These are phyloP conservation scores for Mikania micrantha DNA, from an alignment of 129 eudicot species.

Conservation along the genomic window DNA sequence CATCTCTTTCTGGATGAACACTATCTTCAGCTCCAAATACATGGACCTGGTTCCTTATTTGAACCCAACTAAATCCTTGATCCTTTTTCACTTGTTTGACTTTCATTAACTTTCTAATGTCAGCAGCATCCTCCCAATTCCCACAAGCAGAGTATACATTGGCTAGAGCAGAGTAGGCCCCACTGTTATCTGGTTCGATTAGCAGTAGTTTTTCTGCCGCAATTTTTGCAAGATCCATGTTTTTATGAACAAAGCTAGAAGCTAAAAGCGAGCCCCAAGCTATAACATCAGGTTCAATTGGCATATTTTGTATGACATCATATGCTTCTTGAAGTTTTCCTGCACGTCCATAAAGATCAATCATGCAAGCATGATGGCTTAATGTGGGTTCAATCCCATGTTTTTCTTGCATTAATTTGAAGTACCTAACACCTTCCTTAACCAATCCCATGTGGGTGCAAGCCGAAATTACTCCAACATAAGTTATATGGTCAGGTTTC, in stretches of 20 bases:
- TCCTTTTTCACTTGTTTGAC: constrained; percentile 70
- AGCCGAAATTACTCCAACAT: constrained; percentile 80
- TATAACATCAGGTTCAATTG: constrained; percentile 62
- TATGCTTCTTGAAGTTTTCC: constrained; percentile 67
- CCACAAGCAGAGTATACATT: constrained; percentile 75
- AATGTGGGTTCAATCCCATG: constrained; percentile 64
- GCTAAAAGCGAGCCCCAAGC: constrained; percentile 87
- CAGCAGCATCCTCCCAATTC: constrained; percentile 79
- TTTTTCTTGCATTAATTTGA: constrained; percentile 50
- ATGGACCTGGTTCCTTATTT: constrained; percentile 50
- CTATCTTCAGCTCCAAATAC: constrained; percentile 78
- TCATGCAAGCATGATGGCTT: constrained; percentile 78
- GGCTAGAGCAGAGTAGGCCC: constrained; percentile 76
- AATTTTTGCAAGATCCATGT: constrained; percentile 56
- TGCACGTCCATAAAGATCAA: constrained; percentile 73
- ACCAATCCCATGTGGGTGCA: constrained; percentile 85
- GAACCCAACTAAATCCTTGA: constrained; percentile 85
- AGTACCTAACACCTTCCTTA: constrained; percentile 50
- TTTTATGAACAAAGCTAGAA: constrained; percentile 62
- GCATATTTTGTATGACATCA: constrained; percentile 58
- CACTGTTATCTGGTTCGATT: constrained; percentile 70
- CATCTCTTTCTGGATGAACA: constrained; percentile 64
- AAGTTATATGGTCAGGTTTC: constrained; percentile 79
- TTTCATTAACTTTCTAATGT: constrained; percentile 63
- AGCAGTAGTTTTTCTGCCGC: constrained; percentile 61